Conservation (phyloP, 225 moss, liverwort and hornwort genomes). For the Pseudisothecium myosuroides region DNA sequence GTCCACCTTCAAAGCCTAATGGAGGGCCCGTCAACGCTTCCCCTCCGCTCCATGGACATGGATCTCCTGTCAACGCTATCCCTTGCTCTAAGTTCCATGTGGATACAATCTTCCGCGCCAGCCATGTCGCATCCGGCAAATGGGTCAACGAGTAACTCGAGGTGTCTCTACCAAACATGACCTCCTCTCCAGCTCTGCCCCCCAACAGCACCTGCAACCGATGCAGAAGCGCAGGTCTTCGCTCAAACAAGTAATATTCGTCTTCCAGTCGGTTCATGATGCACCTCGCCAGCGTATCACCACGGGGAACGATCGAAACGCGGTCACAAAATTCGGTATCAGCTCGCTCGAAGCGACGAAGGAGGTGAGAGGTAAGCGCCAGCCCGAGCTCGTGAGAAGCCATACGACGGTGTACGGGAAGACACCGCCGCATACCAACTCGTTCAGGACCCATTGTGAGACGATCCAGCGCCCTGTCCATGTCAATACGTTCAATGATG, state of each 20-base stretch:
- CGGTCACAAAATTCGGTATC: constrained; percentile 88
- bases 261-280: constrained; percentile 69
- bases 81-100: constrained; percentile 84
- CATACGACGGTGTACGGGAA: constrained; percentile 92
- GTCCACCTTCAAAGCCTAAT: constrained; percentile 72
- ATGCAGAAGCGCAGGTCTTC: constrained; percentile 69
- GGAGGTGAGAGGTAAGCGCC: constrained; percentile 83
- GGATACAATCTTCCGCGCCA: constrained; percentile 91
- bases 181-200: constrained; percentile 97
- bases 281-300: constrained; percentile 51
- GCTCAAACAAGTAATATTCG: constrained; percentile 87
- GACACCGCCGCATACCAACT: constrained; percentile 73
- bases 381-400: constrained; percentile 90
- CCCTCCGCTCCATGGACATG: constrained; percentile 60
- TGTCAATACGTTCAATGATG: constrained; percentile 61
- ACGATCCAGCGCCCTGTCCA: constrained; percentile 95
- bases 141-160: constrained; percentile 77
- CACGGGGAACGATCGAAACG: constrained; percentile 93
- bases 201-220: constrained; percentile 78
- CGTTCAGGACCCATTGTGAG: constrained; percentile 94
- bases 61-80: constrained; percentile 66
- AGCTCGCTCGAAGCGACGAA: constrained; percentile 76
- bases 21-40: constrained; percentile 67
- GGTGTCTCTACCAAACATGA: constrained; percentile 85
- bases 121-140: constrained; percentile 94